These are phyloP conservation scores for Alloteropsis semialata DNA, from an alignment of 176 grass and related monocot species.

Conservation along the genomic window DNA sequence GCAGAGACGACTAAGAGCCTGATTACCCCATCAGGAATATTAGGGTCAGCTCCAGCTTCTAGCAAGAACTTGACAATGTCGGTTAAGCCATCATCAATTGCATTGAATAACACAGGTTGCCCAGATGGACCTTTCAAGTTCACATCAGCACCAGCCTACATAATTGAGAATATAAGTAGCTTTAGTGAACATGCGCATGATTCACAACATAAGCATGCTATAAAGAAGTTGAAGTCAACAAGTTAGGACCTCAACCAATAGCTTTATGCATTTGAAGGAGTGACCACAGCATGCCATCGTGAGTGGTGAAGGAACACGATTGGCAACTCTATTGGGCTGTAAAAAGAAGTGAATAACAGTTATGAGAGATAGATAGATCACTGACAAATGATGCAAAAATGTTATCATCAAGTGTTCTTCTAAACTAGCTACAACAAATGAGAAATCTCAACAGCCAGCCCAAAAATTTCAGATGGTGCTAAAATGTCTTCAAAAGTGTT, in stretches of 20 bases:
- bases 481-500: no score
- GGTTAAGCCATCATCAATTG: no score
- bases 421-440: background rate
- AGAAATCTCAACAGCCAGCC: background rate
- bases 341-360: background rate
- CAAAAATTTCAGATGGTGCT: background rate
- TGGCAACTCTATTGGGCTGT: constrained; percentile 26
- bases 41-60: no score
- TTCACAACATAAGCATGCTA: background rate
- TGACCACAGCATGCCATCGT: background rate
- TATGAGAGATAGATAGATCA: background rate
- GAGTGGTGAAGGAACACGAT: constrained; percentile 4
- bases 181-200: background rate
- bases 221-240: background rate
- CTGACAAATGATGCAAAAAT: no score
- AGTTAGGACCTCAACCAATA: constrained; percentile 28
- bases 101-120: no score
- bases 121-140: no score
- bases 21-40: no score
- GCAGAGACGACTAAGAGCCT: no score
- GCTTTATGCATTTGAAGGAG: constrained; percentile 23
- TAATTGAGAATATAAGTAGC: constrained; percentile 2
- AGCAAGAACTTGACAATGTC: no score
- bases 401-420: background rate
- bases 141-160: no score